Base-by-base conservation (phyloP, 805 yeast genomes). In the Cyberlindnera mycetangii region DNA sequence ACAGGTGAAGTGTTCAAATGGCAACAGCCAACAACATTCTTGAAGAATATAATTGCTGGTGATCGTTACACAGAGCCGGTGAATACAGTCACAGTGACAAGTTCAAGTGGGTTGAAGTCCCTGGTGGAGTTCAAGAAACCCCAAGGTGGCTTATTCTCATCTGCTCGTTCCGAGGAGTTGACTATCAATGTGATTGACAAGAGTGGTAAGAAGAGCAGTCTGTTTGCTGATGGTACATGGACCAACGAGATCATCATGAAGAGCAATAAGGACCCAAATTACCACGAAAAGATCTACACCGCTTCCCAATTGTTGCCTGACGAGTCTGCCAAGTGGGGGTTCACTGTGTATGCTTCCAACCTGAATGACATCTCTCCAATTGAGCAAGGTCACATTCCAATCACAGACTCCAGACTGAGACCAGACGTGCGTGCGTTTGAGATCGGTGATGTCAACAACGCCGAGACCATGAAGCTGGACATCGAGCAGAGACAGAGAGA, bases 51-150 rank as follows among this genome's bases (percentile, higher is more conserved):
- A 37, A 80, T 93, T 56, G 96, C 97, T 2, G 98, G 99, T 20
- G 99, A 93, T 57, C 85, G 89, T 62, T 93, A 90, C 63, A 72
- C 88, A 12, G 99, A 93, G 60, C 99, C 99, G 1, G 71, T 75
- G 2, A 81, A 87, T 15, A 65, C 80, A 3, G 71, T 88, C 48
- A 78, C 83, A 0, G 72, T 93, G 2, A 74, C 76, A 37, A 78
- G 89, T 2, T 78, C 88, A 2, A 69, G 68, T n/a, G 95, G 95
- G 0, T 71, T 74, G 32, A 78, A 72, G 49, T 87, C 96, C 1
- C 72, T 75, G 3, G 81, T 87, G 16, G 84, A 78, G 41, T 93
- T 87, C 69, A 84, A 88, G 48, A 59, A 59, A 38, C 49, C 56
- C 22, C 48, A 36, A 18, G 73, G 89, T 19, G 90, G 95, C 3